A percentile compares a stretch with the other conserved stretches of the same genome.
phyloP scores from a whole-genome alignment of 371 early-diverging fungal genomes.

The Quaeritorhiza haematococci region DNA sequence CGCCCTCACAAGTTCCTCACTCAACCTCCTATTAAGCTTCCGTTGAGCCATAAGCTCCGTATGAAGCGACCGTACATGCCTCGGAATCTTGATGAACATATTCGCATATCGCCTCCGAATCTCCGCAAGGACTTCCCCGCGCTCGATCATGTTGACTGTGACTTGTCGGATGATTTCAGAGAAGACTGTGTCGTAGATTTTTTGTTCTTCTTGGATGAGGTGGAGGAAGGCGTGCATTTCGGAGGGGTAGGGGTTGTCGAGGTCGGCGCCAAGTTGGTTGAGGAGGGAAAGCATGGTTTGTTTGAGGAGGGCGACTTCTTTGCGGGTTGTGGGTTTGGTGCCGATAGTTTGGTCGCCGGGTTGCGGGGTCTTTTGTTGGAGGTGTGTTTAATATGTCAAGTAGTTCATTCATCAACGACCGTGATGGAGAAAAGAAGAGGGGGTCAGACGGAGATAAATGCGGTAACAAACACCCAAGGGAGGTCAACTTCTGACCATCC shows the following conservation, averaged over 20 bases:
- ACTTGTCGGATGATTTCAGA: conserved; percentile 48
- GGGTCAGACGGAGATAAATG: too few species aligned
- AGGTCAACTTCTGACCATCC: too few species aligned
- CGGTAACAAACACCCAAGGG: too few species aligned
- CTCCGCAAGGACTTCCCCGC: conserved; percentile 49
- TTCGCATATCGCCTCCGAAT: conserved; percentile 44
- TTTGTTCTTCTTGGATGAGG: conserved; percentile 47
- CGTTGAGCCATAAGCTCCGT: conserved; percentile 50
- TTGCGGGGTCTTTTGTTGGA: too few species aligned
- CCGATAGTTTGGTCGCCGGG: too few species aligned
- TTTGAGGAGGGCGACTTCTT: conserved; percentile 42
- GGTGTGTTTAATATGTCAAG: too few species aligned
- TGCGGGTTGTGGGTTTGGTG: conserved; percentile 27
- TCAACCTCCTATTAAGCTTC: conserved; percentile 40
- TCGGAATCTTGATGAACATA: conserved; percentile 51
- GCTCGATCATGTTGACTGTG: conserved; percentile 51
- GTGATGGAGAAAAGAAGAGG: too few species aligned
- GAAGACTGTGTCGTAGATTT: conserved; percentile 51
- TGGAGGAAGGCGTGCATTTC: conserved; percentile 47
- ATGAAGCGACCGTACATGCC: conserved; percentile 39
- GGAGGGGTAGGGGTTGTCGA: conserved; percentile 40
- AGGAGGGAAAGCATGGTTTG: conserved; percentile 40
- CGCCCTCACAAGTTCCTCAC: conserved; percentile 39
- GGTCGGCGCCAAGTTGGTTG: conserved; percentile 32
- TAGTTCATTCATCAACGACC: too few species aligned